These are phyloP conservation scores for Arabidopsis suecica DNA, from an alignment of 345 rosid species.

Conservation along the genomic window DNA sequence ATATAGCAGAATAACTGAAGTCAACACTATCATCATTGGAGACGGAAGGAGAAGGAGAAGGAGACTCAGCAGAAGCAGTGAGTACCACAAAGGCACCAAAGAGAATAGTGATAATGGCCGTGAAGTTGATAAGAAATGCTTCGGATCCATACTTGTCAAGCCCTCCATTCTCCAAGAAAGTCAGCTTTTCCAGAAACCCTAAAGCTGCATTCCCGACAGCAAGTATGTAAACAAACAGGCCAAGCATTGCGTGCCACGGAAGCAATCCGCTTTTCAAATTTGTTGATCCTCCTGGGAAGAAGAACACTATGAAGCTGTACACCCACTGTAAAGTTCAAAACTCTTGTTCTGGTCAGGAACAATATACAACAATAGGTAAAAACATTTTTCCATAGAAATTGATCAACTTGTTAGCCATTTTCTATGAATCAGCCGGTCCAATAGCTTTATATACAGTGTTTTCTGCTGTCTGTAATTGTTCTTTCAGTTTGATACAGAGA, in stretches of 20 bases:
- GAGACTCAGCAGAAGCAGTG: conserved; percentile 55
- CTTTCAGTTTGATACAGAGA: background rate
- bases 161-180: conserved; percentile 80
- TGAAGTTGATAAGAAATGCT: conserved; percentile 91
- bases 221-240: conserved; percentile 62
- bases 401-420: background rate
- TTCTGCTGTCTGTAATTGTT: background rate
- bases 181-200: conserved; percentile 89
- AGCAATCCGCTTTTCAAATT: conserved; percentile 56
- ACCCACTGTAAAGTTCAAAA: conserved; percentile 68
- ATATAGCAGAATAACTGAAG: conserved; percentile 61
- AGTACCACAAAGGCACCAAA: conserved; percentile 74
- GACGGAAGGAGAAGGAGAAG: conserved; percentile 18
- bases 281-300: conserved; percentile 74
- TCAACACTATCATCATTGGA: conserved; percentile 48
- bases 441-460: background rate
- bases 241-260: conserved; percentile 84
- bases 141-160: conserved; percentile 79
- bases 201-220: conserved; percentile 72
- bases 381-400: too few species aligned
- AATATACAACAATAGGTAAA: background rate
- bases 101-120: conserved; percentile 69
- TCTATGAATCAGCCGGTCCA: background rate
- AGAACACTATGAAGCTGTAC: conserved; percentile 77
- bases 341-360: conserved; percentile 7